phyloP scores from a whole-genome alignment of 208 protist species.

The Acanthamoeba castellanii region DNA sequence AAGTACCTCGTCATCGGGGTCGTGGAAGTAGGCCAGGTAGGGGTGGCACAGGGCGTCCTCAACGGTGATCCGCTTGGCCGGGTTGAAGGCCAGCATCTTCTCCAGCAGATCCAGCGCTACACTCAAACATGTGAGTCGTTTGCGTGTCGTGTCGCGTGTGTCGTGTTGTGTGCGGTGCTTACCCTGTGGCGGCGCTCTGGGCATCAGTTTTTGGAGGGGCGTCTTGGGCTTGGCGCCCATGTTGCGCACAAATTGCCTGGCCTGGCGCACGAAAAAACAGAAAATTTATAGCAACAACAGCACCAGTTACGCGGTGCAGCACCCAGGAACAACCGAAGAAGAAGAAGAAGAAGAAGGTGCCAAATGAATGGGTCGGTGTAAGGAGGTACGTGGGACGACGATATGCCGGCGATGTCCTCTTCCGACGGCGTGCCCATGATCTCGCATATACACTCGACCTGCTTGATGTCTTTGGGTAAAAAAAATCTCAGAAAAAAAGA shows the following conservation, averaged over 20 bases:
- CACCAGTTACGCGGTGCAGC: background rate
- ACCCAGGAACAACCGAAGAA: background rate
- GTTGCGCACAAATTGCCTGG: constrained; percentile 85
- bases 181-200: constrained; percentile 70
- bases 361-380: background rate
- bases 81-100: constrained; percentile 95
- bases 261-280: constrained; percentile 85
- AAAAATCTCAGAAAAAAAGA: background rate
- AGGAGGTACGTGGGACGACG: constrained; percentile 92
- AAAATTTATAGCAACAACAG: no score
- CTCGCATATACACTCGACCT: constrained; percentile 80
- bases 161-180: background rate
- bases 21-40: constrained; percentile 90
- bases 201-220: constrained; percentile 88
- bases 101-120: constrained; percentile 93
- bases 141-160: no score
- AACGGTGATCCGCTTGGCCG: constrained; percentile 95
- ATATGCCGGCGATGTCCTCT: constrained; percentile 91
- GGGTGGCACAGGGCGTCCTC: constrained; percentile 94
- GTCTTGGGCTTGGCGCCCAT: constrained; percentile 85
- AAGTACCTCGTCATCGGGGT: constrained; percentile 87
- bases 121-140: background rate
- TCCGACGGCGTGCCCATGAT: constrained; percentile 88
- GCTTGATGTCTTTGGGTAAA: constrained; percentile 78
- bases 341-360: background rate